phyloP scores from a whole-genome alignment of 108 stramenopile species.

The Discostella pseudostelligera region DNA sequence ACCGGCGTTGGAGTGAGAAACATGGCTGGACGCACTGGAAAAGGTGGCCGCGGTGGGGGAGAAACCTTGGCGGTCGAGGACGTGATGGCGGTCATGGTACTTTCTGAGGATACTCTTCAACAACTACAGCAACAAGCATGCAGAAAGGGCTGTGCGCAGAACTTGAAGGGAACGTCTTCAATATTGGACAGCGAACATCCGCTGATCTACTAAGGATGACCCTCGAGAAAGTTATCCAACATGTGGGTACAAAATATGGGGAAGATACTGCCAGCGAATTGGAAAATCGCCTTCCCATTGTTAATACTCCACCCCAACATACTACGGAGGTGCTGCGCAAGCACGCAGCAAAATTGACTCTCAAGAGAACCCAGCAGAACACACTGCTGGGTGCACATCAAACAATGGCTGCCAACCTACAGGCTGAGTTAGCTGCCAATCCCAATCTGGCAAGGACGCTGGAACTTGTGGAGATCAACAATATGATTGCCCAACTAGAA shows the following conservation, averaged over 20 bases:
- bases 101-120: too few relatives aligned
- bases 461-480: conserved; percentile 3
- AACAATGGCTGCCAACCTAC: neutral
- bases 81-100: too few relatives aligned
- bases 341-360: neutral
- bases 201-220: conserved; percentile 10
- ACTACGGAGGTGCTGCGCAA: neutral
- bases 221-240: conserved; percentile 7
- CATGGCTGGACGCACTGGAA: too few relatives aligned
- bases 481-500: neutral
- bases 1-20: too few relatives aligned
- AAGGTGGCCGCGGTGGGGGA: too few relatives aligned
- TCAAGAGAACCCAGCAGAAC: conserved; percentile 3
- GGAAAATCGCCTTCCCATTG: conserved; percentile 6
- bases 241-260: conserved; percentile 8
- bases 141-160: conserved; percentile 9
- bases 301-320: conserved; percentile 5
- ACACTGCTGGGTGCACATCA: neutral
- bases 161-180: conserved; percentile 12
- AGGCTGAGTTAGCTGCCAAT: neutral
- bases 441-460: neutral
- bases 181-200: conserved; percentile 10
- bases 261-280: conserved; percentile 12
- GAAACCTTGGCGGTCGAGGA: too few relatives aligned
- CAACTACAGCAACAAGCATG: too few relatives aligned